Percentiles rank a stretch among this genome's conserved stretches.
phyloP scores from a whole-genome alignment of 805 yeast genomes.

The Candida parachauliodes region DNA sequence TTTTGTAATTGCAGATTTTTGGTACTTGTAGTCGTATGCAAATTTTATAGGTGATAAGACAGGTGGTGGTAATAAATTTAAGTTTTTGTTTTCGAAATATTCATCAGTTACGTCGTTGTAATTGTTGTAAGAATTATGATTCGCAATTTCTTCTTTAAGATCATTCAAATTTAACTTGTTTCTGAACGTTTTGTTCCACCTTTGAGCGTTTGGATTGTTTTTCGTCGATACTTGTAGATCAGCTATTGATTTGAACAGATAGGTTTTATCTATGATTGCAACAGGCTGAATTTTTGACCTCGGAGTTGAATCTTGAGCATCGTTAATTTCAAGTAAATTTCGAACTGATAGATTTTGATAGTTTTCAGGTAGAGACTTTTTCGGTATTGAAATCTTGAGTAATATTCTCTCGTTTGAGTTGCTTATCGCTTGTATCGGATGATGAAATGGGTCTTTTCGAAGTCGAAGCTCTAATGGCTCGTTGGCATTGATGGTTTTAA shows the following conservation, averaged over 20 bases:
- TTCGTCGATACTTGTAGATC: slow-evolving; percentile 78
- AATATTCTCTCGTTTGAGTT: slow-evolving; percentile 55
- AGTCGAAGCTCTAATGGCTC: slow-evolving; percentile 37
- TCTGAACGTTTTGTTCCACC: slow-evolving; percentile 22
- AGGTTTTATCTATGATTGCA: slow-evolving; percentile 64
- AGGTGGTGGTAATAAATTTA: slow-evolving; percentile 83
- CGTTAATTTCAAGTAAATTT: slow-evolving; percentile 34
- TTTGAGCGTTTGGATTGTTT: slow-evolving; percentile 39
- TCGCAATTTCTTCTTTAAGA: slow-evolving; percentile 21
- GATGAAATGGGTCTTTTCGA: slow-evolving; percentile 46
- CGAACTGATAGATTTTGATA: slow-evolving; percentile 36
- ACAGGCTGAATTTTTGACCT: slow-evolving; percentile 52
- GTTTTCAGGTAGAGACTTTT: slow-evolving; percentile 40
- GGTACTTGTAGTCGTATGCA: slow-evolving; percentile 76
- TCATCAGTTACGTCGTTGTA: slow-evolving; percentile 5
- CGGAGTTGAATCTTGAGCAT: slow-evolving; percentile 18
- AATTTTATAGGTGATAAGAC: slow-evolving; percentile 70
- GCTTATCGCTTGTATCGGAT: slow-evolving; percentile 58
- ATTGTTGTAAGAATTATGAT: slow-evolving; percentile 27
- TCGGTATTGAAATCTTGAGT: slow-evolving; percentile 59
- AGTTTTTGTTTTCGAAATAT: slow-evolving; percentile 33
- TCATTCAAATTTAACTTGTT: slow-evolving; percentile 21
- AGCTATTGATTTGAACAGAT: slow-evolving; percentile 78
- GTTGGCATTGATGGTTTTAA: slow-evolving; percentile 37
- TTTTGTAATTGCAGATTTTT: slow-evolving; percentile 59